These are phyloP conservation scores for Saprolegnia diclina DNA, from an alignment of 352 stramenopile genomes.

Conservation along the genomic window DNA sequence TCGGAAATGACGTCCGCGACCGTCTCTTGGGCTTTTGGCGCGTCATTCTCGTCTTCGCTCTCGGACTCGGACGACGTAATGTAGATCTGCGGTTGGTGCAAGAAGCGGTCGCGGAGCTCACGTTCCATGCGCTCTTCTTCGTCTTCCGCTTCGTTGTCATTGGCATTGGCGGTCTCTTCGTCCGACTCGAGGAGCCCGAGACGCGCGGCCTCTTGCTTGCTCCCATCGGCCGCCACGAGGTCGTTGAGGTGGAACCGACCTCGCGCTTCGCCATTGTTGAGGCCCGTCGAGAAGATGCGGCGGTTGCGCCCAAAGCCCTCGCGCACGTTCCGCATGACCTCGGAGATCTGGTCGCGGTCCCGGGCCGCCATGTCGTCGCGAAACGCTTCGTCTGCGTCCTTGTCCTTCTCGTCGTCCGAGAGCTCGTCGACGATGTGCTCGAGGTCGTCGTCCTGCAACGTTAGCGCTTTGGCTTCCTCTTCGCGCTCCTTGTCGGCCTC, in stretches of 20 bases:
- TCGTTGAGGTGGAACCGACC: constrained; percentile 80
- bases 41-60: constrained; percentile 29
- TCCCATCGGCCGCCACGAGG: constrained; percentile 71
- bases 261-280: constrained; percentile 51
- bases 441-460: constrained; percentile 70
- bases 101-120: constrained; percentile 58
- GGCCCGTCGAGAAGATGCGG: constrained; percentile 53
- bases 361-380: constrained; percentile 58
- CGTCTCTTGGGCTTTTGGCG: constrained; percentile 16
- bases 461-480: constrained; percentile 67
- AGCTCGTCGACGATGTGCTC: constrained; percentile 83
- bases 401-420: constrained; percentile 69
- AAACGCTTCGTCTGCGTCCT: constrained; percentile 67
- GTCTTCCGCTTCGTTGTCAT: constrained; percentile 48
- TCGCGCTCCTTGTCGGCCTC: constrained; percentile 70
- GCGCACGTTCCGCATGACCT: constrained; percentile 86
- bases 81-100: constrained; percentile 80
- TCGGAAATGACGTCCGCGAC: constrained; percentile 58
- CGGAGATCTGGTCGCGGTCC: constrained; percentile 66
- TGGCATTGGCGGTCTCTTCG: constrained; percentile 45
- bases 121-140: constrained; percentile 82
- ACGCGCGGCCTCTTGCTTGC: constrained; percentile 67
- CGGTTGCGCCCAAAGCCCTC: constrained; percentile 82
- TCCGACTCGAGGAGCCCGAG: constrained; percentile 74
- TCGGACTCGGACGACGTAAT: constrained; percentile 82